Evolutionary conservation across 805 yeast genomes (phyloP).

Genomic region (Cyberlindnera suaveolens): DNA sequence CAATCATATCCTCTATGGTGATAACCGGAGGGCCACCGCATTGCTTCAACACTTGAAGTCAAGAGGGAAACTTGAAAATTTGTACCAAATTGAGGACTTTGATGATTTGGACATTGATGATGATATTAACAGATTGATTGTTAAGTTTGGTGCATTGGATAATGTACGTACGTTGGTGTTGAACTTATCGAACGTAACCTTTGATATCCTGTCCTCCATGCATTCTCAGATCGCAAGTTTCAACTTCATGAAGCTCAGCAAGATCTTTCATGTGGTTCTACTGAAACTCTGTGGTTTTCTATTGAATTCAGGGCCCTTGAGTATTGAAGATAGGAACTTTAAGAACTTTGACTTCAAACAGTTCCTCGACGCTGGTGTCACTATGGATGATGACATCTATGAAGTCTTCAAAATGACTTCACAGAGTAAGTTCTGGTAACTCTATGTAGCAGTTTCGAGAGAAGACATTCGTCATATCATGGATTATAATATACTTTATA

Average conservation of each 20-base stretch:
- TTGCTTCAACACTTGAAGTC: slow-evolving; percentile 2
- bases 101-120: slow-evolving; percentile 11
- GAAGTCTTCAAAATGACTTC: slow-evolving; percentile 12
- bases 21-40: slow-evolving; percentile 1
- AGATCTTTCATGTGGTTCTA: slow-evolving; percentile 12
- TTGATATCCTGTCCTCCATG: slow-evolving; percentile 8
- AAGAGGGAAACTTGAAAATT: slow-evolving; percentile 3
- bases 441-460: neutral
- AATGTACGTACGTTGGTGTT: slow-evolving; percentile 8
- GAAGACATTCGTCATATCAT: too few relatives aligned
- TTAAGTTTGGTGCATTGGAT: slow-evolving; percentile 6
- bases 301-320: slow-evolving; percentile 4
- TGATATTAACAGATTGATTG: slow-evolving; percentile 1
- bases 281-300: slow-evolving; percentile 10
- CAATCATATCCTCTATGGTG: slow-evolving; percentile 10
- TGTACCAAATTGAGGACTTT: slow-evolving; percentile 5
- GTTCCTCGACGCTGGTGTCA: slow-evolving; percentile 7
- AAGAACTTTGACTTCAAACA: slow-evolving; percentile 8
- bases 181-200: slow-evolving; percentile 6
- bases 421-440: slow-evolving; percentile 1
- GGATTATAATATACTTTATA: too few relatives aligned
- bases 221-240: slow-evolving; percentile 6
- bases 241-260: slow-evolving; percentile 13
- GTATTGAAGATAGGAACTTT: neutral
- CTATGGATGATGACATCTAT: slow-evolving; percentile 8